Conservation (phyloP, 768 basidiomycete species). For the Trametes elegans region DNA sequence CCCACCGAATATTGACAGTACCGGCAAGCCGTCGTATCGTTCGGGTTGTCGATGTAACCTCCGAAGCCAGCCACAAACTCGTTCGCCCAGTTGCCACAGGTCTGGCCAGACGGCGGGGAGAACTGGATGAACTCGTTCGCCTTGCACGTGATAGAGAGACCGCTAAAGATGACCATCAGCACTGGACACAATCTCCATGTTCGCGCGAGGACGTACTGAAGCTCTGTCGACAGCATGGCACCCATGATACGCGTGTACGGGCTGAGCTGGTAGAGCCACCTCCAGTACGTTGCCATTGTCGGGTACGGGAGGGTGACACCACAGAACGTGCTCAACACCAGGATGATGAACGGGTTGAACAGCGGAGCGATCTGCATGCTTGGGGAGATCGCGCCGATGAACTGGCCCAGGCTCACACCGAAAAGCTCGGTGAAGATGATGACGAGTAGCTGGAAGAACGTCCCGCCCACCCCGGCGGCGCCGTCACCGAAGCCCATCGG, state of each 20-base stretch:
- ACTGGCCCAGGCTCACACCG: slow-evolving; percentile 69
- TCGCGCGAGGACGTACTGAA: slow-evolving; percentile 45
- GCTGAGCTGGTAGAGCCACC: slow-evolving; percentile 71
- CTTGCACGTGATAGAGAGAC: slow-evolving; percentile 61
- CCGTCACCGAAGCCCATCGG: slow-evolving; percentile 70
- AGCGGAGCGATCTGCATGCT: slow-evolving; percentile 72
- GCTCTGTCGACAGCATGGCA: slow-evolving; percentile 74
- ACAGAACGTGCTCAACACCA: slow-evolving; percentile 70
- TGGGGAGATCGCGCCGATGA: slow-evolving; percentile 75
- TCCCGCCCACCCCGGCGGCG: slow-evolving; percentile 54
- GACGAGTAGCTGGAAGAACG: slow-evolving; percentile 70
- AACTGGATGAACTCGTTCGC: slow-evolving; percentile 70
- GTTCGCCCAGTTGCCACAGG: slow-evolving; percentile 68
- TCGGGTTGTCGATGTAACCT: slow-evolving; percentile 72
- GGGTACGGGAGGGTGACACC: slow-evolving; percentile 78
- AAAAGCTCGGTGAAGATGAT: slow-evolving; percentile 70
- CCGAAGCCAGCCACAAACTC: slow-evolving; percentile 60
- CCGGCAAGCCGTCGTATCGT: slow-evolving; percentile 57
- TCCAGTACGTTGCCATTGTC: slow-evolving; percentile 64
- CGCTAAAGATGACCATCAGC: slow-evolving; percentile 39
- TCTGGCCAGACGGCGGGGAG: slow-evolving; percentile 70
- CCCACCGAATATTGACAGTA: slow-evolving; percentile 66
- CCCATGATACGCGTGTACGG: slow-evolving; percentile 72
- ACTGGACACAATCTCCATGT: slow-evolving; percentile 12
- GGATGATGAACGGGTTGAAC: slow-evolving; percentile 72